Evolutionary conservation across 2,329 filamentous ascomycete species (phyloP).

Genomic region (Xylariomycetidae sp.): DNA sequence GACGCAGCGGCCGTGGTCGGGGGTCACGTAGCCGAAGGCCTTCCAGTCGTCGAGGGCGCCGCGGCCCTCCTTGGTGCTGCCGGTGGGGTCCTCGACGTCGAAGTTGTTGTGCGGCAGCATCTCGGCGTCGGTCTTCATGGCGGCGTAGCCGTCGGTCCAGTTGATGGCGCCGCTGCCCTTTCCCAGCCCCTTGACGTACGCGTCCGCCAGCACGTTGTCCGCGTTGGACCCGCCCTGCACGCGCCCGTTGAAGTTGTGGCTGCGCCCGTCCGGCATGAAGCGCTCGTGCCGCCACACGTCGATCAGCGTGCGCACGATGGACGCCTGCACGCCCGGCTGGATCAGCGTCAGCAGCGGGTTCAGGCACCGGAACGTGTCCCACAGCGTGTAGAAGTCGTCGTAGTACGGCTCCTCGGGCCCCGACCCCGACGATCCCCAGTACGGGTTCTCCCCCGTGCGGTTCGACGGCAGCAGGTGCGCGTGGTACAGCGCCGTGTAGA

Average conservation of each 20-base stretch:
- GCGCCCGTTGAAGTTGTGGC: slow-evolving; percentile 51
- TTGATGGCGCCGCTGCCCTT: slow-evolving; percentile 37
- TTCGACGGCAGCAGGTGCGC: slow-evolving; percentile 58
- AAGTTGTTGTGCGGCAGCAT: slow-evolving; percentile 43
- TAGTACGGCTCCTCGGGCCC: slow-evolving; percentile 53
- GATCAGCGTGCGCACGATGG: slow-evolving; percentile 49
- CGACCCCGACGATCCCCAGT: slow-evolving; percentile 47
- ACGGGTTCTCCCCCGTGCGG: slow-evolving; percentile 52
- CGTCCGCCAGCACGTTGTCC: slow-evolving; percentile 56
- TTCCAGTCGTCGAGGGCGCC: slow-evolving; percentile 56
- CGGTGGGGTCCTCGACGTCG: slow-evolving; percentile 43
- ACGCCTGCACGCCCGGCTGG: slow-evolving; percentile 44
- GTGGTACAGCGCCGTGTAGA: slow-evolving; percentile 55
- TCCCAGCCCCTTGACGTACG: slow-evolving; percentile 51
- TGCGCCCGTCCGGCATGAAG: slow-evolving; percentile 48
- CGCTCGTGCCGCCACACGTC: slow-evolving; percentile 52
- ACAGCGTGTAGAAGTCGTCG: slow-evolving; percentile 54
- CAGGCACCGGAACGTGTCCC: slow-evolving; percentile 49
- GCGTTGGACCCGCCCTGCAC: slow-evolving; percentile 54
- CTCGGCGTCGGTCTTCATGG: slow-evolving; percentile 52
- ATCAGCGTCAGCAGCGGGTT: slow-evolving; percentile 47
- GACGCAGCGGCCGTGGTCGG: slow-evolving; percentile 44
- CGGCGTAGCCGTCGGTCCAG: slow-evolving; percentile 47
- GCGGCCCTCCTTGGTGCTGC: slow-evolving; percentile 49
- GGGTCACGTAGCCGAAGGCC: slow-evolving; percentile 49